Conservation (phyloP, 1,139 yeast species). For the Oligophagozyma castellii region DNA sequence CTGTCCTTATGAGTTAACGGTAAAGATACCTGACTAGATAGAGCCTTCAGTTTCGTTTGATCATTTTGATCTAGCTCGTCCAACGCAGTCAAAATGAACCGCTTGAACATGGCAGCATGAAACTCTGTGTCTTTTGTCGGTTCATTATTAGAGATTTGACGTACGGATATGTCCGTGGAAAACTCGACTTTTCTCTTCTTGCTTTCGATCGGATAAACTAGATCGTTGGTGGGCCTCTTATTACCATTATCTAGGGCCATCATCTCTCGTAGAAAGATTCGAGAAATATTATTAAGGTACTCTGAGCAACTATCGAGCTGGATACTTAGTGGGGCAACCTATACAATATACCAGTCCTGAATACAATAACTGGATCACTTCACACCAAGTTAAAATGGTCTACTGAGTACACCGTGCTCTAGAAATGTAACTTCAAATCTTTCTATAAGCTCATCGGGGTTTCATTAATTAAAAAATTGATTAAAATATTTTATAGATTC, state of each 20-base stretch:
- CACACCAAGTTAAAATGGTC: too few relatives aligned
- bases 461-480: too few relatives aligned
- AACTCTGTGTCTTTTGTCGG: conserved; percentile 9
- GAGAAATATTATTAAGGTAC: background rate
- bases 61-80: conserved; percentile 48
- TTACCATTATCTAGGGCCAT: conserved; percentile 21
- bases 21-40: conserved; percentile 33
- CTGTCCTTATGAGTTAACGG: conserved; percentile 31
- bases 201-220: conserved; percentile 8
- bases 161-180: conserved; percentile 9
- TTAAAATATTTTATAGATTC: too few relatives aligned
- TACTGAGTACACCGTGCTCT: too few relatives aligned
- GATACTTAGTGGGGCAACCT: too few relatives aligned
- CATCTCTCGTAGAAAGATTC: conserved; percentile 9
- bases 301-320: too few relatives aligned
- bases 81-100: conserved; percentile 55
- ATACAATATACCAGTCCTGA: too few relatives aligned
- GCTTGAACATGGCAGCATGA: conserved; percentile 41
- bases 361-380: too few relatives aligned
- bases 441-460: too few relatives aligned
- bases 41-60: conserved; percentile 30
- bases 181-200: conserved; percentile 24
- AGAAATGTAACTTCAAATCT: too few relatives aligned
- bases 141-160: conserved; percentile 2
- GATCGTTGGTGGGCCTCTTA: conserved; percentile 14